Evolutionary conservation across 2,329 filamentous ascomycete genomes (phyloP), one percentile per base, ranked within the genome.

Genomic region (Orbilia oligospora): DNA sequence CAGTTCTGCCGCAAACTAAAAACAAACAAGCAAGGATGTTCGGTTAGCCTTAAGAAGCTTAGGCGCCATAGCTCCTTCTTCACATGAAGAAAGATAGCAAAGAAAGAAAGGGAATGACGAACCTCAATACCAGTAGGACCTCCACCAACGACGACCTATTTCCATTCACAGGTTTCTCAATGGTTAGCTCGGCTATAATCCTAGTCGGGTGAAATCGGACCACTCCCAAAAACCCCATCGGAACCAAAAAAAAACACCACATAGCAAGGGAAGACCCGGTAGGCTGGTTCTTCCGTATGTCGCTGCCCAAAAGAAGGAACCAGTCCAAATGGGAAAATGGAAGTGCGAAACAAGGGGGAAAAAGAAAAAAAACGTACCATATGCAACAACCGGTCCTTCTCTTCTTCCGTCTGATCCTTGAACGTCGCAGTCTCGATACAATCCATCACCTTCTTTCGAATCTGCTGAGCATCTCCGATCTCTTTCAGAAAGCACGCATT

Each of bases 401-500:
- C 97, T 81, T 96, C 93, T 16, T 89, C 87, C 44, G 89, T 88
- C 87, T 99, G 96, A 84, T 94, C 95, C 89, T 98, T 98, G 91
- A 99, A 97, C 80, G 93, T 95, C 66, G 96, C 96, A 41, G 95
- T 97, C 87, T 99, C 96, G 82, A 97, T 94, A 85, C 96, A 99
- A 87, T 99, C 96, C 96, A 99, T 99, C 86, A 99, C 97, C 86
- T 93, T 94, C 88, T 95, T 97, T 84, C 96, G 93, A 84, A 99
- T 99, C 83, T 90, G 90, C 86, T 99, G 96, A 73, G 96, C 96
- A 85, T 99, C 97, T 81, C 89, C 90, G 84, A 99, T 97, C 87
- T 99, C 97, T 89, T 99, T 99, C 84, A 99, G 87, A 89, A 99
- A 99, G 87, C 94, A 97, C 82, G 93, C 95, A 88, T 99, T 87